These are phyloP conservation scores for Achaetomiella virescens DNA, from an alignment of 495 filamentous ascomycete species.

Conservation along the genomic window DNA sequence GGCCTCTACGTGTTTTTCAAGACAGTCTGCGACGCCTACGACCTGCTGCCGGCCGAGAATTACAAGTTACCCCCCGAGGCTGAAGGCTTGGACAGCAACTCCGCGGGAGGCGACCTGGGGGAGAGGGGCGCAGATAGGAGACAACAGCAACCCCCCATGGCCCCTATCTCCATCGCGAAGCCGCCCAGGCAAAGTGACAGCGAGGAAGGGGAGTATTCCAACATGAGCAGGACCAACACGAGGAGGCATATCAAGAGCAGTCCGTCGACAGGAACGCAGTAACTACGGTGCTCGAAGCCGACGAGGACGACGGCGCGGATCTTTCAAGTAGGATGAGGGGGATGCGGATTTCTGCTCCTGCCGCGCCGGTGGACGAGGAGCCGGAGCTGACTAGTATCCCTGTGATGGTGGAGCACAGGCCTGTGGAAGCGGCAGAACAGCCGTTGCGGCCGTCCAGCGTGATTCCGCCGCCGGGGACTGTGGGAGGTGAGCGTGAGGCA, in stretches of 20 bases:
- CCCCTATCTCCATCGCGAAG: slow-evolving; percentile 38
- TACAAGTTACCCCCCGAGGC: slow-evolving; percentile 93
- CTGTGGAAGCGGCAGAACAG: slow-evolving; percentile 8
- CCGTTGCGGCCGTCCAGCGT: slow-evolving; percentile 24
- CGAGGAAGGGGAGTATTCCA: slow-evolving; percentile 41
- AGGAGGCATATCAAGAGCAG: slow-evolving; percentile 65
- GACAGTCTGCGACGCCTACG: slow-evolving; percentile 87
- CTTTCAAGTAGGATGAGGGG: slow-evolving; percentile 33
- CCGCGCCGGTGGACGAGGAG: slow-evolving; percentile 29
- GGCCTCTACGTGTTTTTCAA: slow-evolving; percentile 95
- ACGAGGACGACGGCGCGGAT: slow-evolving; percentile 54
- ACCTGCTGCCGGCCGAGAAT: slow-evolving; percentile 83
- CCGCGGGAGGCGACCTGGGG: slow-evolving; percentile 14
- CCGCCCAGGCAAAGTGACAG: slow-evolving; percentile 39
- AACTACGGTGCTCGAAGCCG: slow-evolving; percentile 62
- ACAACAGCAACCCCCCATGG: slow-evolving; percentile 17
- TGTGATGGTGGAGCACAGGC: slow-evolving; percentile 38
- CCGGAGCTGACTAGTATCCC: slow-evolving; percentile 36
- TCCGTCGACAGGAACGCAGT: slow-evolving; percentile 68
- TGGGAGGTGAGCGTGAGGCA: neutral
- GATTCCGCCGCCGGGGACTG: slow-evolving; percentile 16
- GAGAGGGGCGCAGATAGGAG: slow-evolving; percentile 25
- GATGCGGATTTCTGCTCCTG: slow-evolving; percentile 32
- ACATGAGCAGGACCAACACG: slow-evolving; percentile 53
- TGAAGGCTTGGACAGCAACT: slow-evolving; percentile 59